phyloP scores from a whole-genome alignment of 805 yeast genomes.

The Saccharomyces jurei region DNA sequence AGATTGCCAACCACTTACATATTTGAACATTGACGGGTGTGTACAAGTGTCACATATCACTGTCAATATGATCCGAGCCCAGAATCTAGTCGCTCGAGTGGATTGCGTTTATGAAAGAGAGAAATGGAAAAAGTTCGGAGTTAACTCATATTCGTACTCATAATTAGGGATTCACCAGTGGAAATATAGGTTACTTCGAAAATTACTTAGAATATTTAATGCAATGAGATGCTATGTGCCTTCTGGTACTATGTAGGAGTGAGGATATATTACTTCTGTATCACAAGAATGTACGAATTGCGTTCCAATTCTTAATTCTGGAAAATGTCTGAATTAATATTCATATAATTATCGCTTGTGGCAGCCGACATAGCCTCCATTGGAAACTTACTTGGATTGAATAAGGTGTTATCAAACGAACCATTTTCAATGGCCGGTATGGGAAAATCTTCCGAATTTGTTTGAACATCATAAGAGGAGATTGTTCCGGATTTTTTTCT shows the following conservation, averaged over 20 bases:
- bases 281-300: neutral
- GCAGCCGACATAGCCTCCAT: neutral
- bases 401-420: neutral
- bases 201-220: neutral
- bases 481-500: neutral
- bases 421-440: neutral
- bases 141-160: slow-evolving; percentile 20
- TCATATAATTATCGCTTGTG: neutral
- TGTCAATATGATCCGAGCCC: slow-evolving; percentile 15
- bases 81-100: slow-evolving; percentile 15
- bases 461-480: neutral
- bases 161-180: neutral
- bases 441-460: neutral
- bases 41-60: slow-evolving; percentile 24
- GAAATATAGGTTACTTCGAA: neutral
- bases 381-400: neutral
- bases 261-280: neutral
- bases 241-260: neutral
- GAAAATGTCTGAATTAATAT: neutral
- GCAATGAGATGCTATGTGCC: neutral
- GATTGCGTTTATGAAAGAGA: slow-evolving; percentile 25
- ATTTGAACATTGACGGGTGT: slow-evolving; percentile 24
- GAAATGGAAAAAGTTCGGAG: slow-evolving; percentile 25
- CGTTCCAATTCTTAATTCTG: neutral
- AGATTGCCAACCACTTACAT: slow-evolving; percentile 10